These are phyloP conservation scores for Guillardia theta DNA, from an alignment of 78 protist species.

Conservation along the genomic window DNA sequence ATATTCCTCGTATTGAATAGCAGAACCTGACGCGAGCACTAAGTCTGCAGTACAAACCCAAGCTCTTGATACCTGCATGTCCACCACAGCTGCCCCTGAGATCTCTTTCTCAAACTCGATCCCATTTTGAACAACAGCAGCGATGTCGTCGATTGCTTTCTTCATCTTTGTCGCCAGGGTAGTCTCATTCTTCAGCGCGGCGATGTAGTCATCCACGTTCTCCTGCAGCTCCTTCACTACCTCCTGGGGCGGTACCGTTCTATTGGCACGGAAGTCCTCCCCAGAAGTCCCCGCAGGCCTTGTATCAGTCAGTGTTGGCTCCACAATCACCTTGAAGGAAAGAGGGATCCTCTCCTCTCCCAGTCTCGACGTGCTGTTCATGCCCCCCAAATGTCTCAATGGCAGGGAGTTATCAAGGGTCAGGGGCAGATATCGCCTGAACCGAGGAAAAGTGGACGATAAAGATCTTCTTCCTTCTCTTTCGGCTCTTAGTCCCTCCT, in stretches of 20 bases:
- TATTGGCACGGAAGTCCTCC: neutral
- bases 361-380: neutral
- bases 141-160: constrained; percentile 1
- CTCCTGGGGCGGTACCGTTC: neutral
- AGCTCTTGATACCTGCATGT: constrained; percentile 1
- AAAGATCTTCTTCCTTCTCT: too few relatives aligned
- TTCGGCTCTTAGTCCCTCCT: too few relatives aligned
- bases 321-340: neutral
- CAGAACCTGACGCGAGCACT: neutral
- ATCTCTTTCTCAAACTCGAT: neutral
- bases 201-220: neutral
- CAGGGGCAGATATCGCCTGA: too few relatives aligned
- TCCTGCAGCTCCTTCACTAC: neutral
- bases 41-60: too few relatives aligned
- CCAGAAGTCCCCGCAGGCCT: neutral
- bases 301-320: neutral
- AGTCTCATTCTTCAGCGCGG: neutral
- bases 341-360: constrained; percentile 6
- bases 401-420: too few relatives aligned
- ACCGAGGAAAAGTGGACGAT: too few relatives aligned
- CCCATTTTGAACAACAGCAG: neutral
- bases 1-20: neutral
- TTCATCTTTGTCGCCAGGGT: neutral
- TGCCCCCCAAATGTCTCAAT: too few relatives aligned
- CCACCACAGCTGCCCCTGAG: neutral